These are phyloP conservation scores for Carallia brachiata DNA, from an alignment of 345 rosid genomes.

Conservation along the genomic window DNA sequence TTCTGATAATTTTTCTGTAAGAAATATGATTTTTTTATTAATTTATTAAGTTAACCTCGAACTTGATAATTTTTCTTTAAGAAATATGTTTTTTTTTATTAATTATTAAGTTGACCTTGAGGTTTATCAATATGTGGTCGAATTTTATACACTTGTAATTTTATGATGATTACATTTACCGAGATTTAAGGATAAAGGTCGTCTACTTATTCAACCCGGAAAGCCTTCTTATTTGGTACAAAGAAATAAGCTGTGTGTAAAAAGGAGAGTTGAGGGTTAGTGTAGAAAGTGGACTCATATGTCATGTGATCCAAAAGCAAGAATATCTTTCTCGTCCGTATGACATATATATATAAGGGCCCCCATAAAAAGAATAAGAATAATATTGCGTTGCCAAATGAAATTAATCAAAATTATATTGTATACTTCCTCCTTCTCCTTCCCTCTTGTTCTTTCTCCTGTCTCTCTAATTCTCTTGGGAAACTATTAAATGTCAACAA, in stretches of 20 bases:
- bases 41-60: too few relatives aligned
- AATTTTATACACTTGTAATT: too few relatives aligned
- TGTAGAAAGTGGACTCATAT: constrained; percentile 46
- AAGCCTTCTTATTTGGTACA: constrained; percentile 3
- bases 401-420: not conserved
- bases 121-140: too few relatives aligned
- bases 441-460: not conserved
- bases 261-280: constrained; percentile 25
- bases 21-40: too few relatives aligned
- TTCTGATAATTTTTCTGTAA: too few relatives aligned
- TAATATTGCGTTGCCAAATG: constrained; percentile 35
- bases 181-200: not conserved
- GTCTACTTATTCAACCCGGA: not conserved
- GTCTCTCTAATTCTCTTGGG: not conserved
- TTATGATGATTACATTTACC: not conserved
- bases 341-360: constrained; percentile 34
- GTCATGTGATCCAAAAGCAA: constrained; percentile 26
- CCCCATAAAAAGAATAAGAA: constrained; percentile 6
- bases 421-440: not conserved
- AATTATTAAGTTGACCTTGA: too few relatives aligned
- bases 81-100: too few relatives aligned
- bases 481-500: constrained; percentile 4
- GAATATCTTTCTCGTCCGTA: not conserved
- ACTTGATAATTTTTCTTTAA: too few relatives aligned
- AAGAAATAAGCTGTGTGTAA: constrained; percentile 23